phyloP scores from a whole-genome alignment of 805 yeast species.

The Osmozyma mogii region DNA sequence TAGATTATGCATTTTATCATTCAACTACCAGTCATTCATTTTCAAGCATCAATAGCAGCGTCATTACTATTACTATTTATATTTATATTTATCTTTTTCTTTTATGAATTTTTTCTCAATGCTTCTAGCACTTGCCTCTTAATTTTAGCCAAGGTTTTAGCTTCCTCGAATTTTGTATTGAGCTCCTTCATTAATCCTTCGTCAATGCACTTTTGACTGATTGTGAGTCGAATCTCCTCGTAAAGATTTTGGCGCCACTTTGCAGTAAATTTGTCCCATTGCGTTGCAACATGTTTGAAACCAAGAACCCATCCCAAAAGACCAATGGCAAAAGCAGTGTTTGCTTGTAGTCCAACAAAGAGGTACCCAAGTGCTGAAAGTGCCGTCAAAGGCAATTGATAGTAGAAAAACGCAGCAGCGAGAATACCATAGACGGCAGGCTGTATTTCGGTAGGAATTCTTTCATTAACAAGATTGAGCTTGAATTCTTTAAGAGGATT shows the following conservation, averaged over 20 bases:
- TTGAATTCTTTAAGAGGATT: constrained; percentile 28
- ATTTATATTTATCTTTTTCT: no score
- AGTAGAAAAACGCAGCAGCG: constrained; percentile 22
- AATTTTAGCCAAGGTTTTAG: constrained; percentile 9
- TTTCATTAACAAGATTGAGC: constrained; percentile 19
- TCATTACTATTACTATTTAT: no score
- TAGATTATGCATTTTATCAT: no score
- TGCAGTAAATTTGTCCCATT: constrained; percentile 24
- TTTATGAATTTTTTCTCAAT: constrained; percentile 3
- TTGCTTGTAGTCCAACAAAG: constrained; percentile 25
- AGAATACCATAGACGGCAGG: constrained; percentile 26
- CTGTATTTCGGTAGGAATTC: constrained; percentile 27
- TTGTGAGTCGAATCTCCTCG: constrained; percentile 28
- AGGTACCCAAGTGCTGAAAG: constrained; percentile 24
- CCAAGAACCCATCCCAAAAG: constrained; percentile 34
- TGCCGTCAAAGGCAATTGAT: constrained; percentile 31
- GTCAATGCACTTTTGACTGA: constrained; percentile 25
- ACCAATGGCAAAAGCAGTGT: constrained; percentile 26
- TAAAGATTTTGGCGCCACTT: constrained; percentile 22
- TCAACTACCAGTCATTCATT: no score
- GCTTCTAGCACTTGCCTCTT: constrained; percentile 10
- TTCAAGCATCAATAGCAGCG: no score
- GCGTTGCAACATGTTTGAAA: constrained; percentile 31
- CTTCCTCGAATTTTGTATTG: constrained; percentile 17
- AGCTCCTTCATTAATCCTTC: constrained; percentile 30